These are phyloP conservation scores for Thielaviopsis musarum DNA, from an alignment of 2,329 filamentous ascomycete species.

Conservation along the genomic window DNA sequence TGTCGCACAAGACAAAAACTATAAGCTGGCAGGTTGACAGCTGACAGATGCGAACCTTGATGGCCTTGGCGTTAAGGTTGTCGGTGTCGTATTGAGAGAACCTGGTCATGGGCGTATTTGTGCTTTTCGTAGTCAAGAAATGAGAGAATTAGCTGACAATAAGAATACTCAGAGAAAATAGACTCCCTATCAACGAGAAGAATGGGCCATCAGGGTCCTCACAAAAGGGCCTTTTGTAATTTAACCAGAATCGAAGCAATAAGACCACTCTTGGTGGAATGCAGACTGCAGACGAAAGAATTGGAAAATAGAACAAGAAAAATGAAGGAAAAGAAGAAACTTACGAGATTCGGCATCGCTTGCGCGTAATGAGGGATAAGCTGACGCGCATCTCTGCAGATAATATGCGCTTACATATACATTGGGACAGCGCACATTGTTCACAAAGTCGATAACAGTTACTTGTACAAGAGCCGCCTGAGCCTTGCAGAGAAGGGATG, in stretches of 20 bases:
- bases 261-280: neutral
- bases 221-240: neutral
- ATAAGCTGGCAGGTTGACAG: neutral
- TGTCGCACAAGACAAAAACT: neutral
- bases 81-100: neutral
- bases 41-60: neutral
- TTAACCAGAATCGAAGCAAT: neutral
- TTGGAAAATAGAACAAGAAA: neutral
- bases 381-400: no score
- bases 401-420: no score
- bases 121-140: neutral
- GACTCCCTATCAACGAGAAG: neutral
- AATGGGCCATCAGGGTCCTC: neutral
- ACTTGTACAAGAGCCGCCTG: no score
- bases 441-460: neutral
- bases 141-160: neutral
- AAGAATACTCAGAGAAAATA: neutral
- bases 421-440: no score
- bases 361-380: no score
- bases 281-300: neutral
- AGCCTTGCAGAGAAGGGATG: neutral
- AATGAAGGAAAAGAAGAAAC: neutral
- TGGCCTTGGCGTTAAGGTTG: neutral
- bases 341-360: no score
- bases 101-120: neutral